Percentiles rank a stretch among this genome's conserved stretches.
These are phyloP conservation scores for Delonix regia DNA, from an alignment of 306 rosid species.

Conservation along the genomic window DNA sequence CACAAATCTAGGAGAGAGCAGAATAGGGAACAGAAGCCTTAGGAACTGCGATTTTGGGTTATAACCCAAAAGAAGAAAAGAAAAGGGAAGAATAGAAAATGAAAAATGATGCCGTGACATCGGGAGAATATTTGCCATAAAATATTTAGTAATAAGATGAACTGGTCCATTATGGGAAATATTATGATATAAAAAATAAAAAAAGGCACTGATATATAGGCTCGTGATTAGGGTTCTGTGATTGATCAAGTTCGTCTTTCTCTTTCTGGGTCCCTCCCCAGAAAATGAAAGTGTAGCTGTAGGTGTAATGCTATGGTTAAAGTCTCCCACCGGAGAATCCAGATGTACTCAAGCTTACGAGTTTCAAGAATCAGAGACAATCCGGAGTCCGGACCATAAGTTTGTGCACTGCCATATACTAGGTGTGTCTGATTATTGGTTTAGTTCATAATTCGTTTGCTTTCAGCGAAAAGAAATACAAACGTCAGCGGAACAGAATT, in stretches of 20 bases:
- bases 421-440: background rate
- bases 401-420: slow-evolving; percentile 8
- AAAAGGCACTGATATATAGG: background rate
- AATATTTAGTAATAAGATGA: background rate
- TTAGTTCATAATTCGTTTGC: background rate
- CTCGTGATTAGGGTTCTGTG: slow-evolving; percentile 49
- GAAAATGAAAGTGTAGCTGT: background rate
- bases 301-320: slow-evolving; percentile 26
- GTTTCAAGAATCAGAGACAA: slow-evolving; percentile 30
- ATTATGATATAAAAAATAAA: background rate
- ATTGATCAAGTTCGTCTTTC: background rate
- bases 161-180: background rate
- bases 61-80: background rate
- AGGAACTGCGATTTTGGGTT: background rate
- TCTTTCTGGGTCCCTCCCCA: background rate
- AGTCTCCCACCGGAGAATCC: slow-evolving; percentile 14
- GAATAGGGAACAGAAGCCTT: background rate
- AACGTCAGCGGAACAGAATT: background rate
- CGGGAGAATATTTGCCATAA: background rate
- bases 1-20: background rate
- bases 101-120: background rate
- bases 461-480: background rate
- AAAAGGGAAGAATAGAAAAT: background rate
- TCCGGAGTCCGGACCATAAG: background rate
- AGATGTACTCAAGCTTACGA: slow-evolving; percentile 33